Conservation (phyloP, 345 rosid species). For the Leavenworthia alabamica region DNA sequence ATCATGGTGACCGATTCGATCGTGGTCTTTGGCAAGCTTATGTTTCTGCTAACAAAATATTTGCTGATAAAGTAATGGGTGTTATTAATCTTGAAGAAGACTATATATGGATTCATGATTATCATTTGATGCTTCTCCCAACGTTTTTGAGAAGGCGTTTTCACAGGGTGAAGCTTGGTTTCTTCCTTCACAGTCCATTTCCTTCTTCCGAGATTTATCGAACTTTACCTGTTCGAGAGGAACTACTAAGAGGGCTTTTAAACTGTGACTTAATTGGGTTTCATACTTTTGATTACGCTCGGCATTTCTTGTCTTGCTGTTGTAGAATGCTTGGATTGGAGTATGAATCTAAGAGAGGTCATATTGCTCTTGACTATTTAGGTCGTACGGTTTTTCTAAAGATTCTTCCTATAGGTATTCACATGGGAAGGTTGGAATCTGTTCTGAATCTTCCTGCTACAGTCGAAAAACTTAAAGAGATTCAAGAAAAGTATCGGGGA, state of each 20-base stretch:
- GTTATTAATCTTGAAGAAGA: constrained; percentile 41
- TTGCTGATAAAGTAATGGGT: constrained; percentile 44
- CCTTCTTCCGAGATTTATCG: constrained; percentile 48
- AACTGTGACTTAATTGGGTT: constrained; percentile 48
- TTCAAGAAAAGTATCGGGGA: constrained; percentile 32
- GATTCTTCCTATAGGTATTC: constrained; percentile 45
- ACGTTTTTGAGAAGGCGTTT: constrained; percentile 40
- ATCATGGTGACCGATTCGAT: constrained; percentile 39
- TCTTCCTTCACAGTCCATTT: constrained; percentile 48
- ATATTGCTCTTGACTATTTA: constrained; percentile 44
- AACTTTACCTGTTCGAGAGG: constrained; percentile 44
- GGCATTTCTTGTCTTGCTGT: constrained; percentile 46
- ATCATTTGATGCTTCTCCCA: constrained; percentile 49
- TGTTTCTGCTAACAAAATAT: constrained; percentile 45
- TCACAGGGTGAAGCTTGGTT: constrained; percentile 43
- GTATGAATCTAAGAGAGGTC: constrained; percentile 46
- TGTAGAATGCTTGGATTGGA: constrained; percentile 46
- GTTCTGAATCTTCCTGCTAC: constrained; percentile 42
- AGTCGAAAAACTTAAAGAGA: constrained; percentile 37
- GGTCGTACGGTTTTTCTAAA: constrained; percentile 45
- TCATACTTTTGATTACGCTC: constrained; percentile 47
- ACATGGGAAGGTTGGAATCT: constrained; percentile 43
- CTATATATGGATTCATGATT: constrained; percentile 49
- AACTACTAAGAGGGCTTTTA: constrained; percentile 36
- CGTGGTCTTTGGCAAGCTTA: constrained; percentile 42